Evolutionary conservation across 1,284 basidiomycete genomes (phyloP), one percentile per base, ranked within the genome.

Genomic region (Fomitopsis betulina): DNA sequence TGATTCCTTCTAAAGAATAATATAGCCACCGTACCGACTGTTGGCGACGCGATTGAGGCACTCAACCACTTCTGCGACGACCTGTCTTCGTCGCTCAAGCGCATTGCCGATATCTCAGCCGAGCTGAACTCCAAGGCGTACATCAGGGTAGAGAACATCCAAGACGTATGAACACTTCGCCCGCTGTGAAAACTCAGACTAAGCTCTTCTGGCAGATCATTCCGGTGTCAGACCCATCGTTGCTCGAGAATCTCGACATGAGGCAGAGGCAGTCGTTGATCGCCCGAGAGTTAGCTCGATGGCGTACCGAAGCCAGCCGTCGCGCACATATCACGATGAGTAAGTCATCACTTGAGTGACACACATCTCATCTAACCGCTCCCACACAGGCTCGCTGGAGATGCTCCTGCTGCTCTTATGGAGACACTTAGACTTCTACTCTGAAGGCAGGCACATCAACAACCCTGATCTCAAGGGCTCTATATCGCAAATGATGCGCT

Each of bases 381-480:
- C 12, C 3, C 13, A 10, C 9, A 30, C 21, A 89, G 92, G 86
- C 62, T 86, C 88, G 50, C 76, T 89, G 52, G 94, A 97, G 73
- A 90, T 95, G 78, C 73, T 93, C 7, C 76, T 97, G 7, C 79
- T 97, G 6, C 77, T 97, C 27, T 78, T 94, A 12, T 96, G 93
- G 88, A 81, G 94, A 35, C 95, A 98, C 70, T 70, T 96, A 39
- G 79, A 85, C 19, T 82, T 83, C 63, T 91, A 87, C 65, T 69
- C 77, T 15, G 75, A 79, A 64, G 76, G 68, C 56, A 74, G 69
- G 50, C 70, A 71, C 58, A 65, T 69, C 62, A 73, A 73, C 65
- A 72, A 68, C 53, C 68, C 66, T 30, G 76, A 68, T 65, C 72
- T 73, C 60, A 73, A 70, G 65, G 73, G 68, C 39, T 75, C 77